These are phyloP conservation scores for Cutaneotrichosporon cyanovorans DNA, from an alignment of 1,284 basidiomycete species.

Conservation along the genomic window DNA sequence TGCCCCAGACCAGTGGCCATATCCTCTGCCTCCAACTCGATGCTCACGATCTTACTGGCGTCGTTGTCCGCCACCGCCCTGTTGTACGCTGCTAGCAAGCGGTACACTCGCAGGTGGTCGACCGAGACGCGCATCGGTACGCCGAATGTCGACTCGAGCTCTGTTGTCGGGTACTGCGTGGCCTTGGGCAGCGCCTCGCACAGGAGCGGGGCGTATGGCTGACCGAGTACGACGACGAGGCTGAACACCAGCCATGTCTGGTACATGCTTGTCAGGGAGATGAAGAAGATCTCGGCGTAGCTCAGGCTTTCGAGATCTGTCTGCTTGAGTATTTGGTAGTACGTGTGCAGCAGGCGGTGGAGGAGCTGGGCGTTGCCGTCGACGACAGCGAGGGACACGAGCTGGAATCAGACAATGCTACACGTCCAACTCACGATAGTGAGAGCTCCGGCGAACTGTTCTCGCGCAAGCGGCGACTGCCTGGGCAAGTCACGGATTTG, in stretches of 20 bases:
- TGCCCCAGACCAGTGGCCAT: conserved; percentile 1
- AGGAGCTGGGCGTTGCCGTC: conserved; percentile 14
- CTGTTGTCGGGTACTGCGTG: background rate
- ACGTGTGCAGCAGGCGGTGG: conserved; percentile 2
- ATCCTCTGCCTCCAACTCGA: conserved; percentile 15
- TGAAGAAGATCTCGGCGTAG: conserved; percentile 7
- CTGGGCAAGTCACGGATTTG: background rate
- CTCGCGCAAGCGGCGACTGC: conserved; percentile 5
- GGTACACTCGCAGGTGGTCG: background rate
- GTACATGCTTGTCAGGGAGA: conserved; percentile 2
- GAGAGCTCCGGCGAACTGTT: conserved; percentile 8
- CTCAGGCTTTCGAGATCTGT: too few species aligned
- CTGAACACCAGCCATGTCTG: conserved; percentile 13
- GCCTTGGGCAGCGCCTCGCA: conserved; percentile 1
- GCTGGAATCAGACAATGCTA: background rate
- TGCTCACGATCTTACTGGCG: background rate
- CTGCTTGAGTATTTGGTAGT: too few species aligned
- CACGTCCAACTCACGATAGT: background rate
- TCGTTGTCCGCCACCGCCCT: background rate
- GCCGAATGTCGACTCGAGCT: background rate
- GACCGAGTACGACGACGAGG: conserved; percentile 5
- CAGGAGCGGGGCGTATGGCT: conserved; percentile 1
- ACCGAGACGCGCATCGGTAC: background rate
- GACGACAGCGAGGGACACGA: conserved; percentile 11
- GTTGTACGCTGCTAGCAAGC: background rate